Conservation (phyloP, 129 eudicot genomes). For the Helichrysum umbraculigerum region DNA sequence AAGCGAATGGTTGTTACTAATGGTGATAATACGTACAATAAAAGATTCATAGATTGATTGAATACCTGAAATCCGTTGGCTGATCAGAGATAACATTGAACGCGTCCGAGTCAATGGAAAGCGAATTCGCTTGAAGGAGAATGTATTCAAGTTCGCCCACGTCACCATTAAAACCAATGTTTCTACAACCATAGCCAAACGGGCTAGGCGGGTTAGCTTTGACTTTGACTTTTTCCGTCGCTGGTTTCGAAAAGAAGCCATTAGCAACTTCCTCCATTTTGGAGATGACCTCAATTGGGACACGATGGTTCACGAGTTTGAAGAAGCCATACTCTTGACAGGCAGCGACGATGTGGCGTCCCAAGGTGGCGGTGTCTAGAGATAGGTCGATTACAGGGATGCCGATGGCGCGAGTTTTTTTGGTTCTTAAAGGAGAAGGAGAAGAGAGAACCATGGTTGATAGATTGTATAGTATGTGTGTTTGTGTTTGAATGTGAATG, state of each 20-base stretch:
- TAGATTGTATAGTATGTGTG: not conserved
- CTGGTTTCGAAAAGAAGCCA: constrained; percentile 53
- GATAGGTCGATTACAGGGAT: constrained; percentile 71
- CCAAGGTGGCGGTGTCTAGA: constrained; percentile 37
- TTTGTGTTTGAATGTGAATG: constrained; percentile 12
- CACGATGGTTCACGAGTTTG: constrained; percentile 74
- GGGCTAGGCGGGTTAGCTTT: constrained; percentile 67
- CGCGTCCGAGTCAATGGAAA: constrained; percentile 23
- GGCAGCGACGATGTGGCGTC: constrained; percentile 49
- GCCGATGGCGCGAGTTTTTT: constrained; percentile 61
- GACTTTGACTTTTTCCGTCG: constrained; percentile 44
- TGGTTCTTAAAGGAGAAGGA: constrained; percentile 48
- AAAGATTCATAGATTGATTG: not conserved
- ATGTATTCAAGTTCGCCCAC: constrained; percentile 90
- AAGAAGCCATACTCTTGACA: constrained; percentile 84
- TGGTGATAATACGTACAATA: not conserved
- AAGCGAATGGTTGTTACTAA: not conserved
- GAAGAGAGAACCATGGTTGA: constrained; percentile 45
- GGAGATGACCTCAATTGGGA: constrained; percentile 45
- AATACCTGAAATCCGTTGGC: constrained; percentile 72
- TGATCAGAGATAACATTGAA: constrained; percentile 37
- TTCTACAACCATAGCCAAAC: constrained; percentile 79
- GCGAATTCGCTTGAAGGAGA: constrained; percentile 66
- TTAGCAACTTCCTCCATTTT: constrained; percentile 54
- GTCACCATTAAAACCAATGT: constrained; percentile 84